Base-by-base conservation (phyloP, 2,329 filamentous ascomycete species). In the Dothidotthia symphoricarpi region DNA sequence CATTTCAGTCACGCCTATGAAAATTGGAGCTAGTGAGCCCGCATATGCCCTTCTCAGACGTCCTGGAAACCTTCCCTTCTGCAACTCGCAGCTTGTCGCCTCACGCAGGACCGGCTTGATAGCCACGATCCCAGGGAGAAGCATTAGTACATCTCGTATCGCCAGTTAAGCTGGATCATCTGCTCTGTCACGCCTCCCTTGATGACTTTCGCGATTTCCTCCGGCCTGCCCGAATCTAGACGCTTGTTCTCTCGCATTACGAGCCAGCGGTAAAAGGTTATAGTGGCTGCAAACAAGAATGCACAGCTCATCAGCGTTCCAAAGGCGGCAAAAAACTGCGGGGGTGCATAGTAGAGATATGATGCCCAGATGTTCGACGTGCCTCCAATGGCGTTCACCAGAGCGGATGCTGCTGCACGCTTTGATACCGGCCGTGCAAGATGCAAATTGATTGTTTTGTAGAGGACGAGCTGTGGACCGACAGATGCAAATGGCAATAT, bases 391-490 rank as follows among this genome's bases (percentile, higher is more conserved):
- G 51, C 51, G 28, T 52, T 54, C 7, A 54, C 51, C 11, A 52
- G 17, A 10, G 51, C 51, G 12, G 48, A 50, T 9, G 51, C 51
- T 36, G 51, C 51, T 27, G 51, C 51, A 24, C 51, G 46, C 37
- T 54, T 54, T 22, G 51, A 42, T 8, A 42, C 39, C 13, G 51
- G 51, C 16, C 51, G 46, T 32, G 49, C 50, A 27, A 55, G 44
- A 41, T 53, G 49, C 17, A 53, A 32, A 22, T 53, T 55, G 40
- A 55, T 55, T 0, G 49, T 53, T 42, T 53, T 53, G 41, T 49
- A 53, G 3, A 55, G 34, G 8, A 55, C 42, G 3, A 53, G 45
- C 22, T 53, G 50, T 3, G 52, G 49, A 4, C 49, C 52, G n/a
- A 53, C 49, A 4, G 45, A 56, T 28, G 55, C 51, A 29, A 49